Conservation (phyloP, 2,329 filamentous ascomycete species). For the Penicillium brevicompactum region DNA sequence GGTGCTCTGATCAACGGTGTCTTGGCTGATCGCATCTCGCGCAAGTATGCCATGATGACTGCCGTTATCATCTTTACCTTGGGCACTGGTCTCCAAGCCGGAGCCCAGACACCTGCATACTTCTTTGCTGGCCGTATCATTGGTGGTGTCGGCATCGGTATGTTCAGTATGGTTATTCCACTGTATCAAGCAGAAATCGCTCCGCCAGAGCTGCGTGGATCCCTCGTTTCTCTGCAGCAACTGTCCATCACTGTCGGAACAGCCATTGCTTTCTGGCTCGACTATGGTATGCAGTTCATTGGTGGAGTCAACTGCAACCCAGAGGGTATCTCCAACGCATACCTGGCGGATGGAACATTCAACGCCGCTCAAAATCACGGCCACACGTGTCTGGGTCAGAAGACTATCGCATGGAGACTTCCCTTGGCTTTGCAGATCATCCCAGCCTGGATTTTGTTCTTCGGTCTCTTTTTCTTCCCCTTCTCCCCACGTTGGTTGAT, state of each 20-base stretch:
- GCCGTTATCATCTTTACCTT: slow-evolving; percentile 39
- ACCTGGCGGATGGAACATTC: slow-evolving; percentile 47
- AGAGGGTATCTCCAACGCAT: slow-evolving; percentile 13
- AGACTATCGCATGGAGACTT: slow-evolving; percentile 57
- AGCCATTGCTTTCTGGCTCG: slow-evolving; percentile 59
- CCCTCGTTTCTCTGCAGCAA: slow-evolving; percentile 66
- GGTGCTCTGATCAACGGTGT: slow-evolving; percentile 34
- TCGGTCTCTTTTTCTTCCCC: slow-evolving; percentile 80
- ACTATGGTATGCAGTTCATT: slow-evolving; percentile 60
- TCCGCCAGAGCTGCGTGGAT: slow-evolving; percentile 67
- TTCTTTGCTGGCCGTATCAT: slow-evolving; percentile 33
- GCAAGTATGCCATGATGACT: slow-evolving; percentile 38
- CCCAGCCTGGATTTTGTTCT: slow-evolving; percentile 66
- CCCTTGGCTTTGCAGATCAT: slow-evolving; percentile 57
- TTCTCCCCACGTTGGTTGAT: slow-evolving; percentile 76
- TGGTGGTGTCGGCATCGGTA: slow-evolving; percentile 32
- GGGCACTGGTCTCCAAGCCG: slow-evolving; percentile 29
- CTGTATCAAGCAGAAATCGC: slow-evolving; percentile 38
- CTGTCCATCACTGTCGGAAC: slow-evolving; percentile 60
- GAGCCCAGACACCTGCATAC: slow-evolving; percentile 31
- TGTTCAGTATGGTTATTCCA: slow-evolving; percentile 35
- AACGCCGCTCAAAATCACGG: slow-evolving; percentile 69
- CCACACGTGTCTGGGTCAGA: slow-evolving; percentile 59
- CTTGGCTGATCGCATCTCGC: slow-evolving; percentile 32
- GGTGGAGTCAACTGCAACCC: slow-evolving; percentile 9